These are phyloP conservation scores for Termitomyces sp. DNA, from an alignment of 768 basidiomycete species.

Conservation along the genomic window DNA sequence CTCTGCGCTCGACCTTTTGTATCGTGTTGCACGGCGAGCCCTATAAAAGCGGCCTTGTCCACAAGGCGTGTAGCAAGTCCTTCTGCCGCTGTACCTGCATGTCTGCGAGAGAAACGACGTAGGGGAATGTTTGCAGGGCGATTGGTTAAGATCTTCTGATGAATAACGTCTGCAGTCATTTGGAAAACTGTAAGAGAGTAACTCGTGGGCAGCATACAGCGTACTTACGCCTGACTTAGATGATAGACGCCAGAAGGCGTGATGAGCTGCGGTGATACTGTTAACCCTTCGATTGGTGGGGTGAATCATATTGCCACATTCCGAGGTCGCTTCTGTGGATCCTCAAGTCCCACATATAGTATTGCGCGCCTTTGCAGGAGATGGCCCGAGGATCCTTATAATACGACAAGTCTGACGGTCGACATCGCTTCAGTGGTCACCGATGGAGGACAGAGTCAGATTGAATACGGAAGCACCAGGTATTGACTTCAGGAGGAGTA, in stretches of 20 bases:
- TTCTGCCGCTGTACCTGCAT: slow-evolving; percentile 9
- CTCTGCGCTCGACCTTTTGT: not conserved
- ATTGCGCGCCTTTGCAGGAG: not conserved
- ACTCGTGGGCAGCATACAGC: not conserved
- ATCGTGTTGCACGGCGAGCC: slow-evolving; percentile 7
- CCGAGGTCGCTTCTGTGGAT: slow-evolving; percentile 6
- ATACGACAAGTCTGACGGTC: not conserved
- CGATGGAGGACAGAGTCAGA: not conserved
- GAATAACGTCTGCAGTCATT: slow-evolving; percentile 2
- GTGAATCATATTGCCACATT: not conserved
- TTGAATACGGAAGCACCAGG: not conserved
- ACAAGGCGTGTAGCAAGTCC: not conserved
- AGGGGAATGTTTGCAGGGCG: slow-evolving; percentile 2
- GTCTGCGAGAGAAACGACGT: slow-evolving; percentile 7
- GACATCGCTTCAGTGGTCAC: not conserved
- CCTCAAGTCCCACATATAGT: not conserved
- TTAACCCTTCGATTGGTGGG: not conserved
- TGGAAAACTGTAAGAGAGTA: not conserved
- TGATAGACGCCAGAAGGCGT: slow-evolving; percentile 1
- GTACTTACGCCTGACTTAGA: not conserved
- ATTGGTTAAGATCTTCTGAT: slow-evolving; percentile 7
- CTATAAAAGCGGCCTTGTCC: slow-evolving; percentile 1
- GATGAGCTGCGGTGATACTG: not conserved
- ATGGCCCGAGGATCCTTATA: not conserved
- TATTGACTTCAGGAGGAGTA: not conserved